phyloP scores from a whole-genome alignment of 768 basidiomycete species.

The Naganishia onofrii region DNA sequence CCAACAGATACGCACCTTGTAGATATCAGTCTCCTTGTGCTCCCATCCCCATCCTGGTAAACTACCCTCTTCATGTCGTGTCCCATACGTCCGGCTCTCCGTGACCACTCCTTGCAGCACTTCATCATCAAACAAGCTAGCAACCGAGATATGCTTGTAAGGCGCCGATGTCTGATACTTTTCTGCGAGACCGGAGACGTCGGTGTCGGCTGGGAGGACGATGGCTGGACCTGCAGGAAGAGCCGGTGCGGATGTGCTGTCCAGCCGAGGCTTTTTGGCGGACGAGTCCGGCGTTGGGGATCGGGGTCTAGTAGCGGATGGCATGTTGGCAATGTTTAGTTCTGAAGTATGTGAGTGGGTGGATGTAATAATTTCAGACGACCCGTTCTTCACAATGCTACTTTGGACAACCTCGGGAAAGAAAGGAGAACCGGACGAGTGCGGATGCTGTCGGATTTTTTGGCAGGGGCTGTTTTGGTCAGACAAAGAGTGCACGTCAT shows the following conservation, averaged over 20 bases:
- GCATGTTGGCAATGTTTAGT: not conserved
- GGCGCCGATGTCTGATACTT: constrained; percentile 65
- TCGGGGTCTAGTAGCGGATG: constrained; percentile 40
- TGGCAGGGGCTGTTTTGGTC: not conserved
- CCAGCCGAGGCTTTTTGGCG: not conserved
- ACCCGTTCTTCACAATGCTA: not conserved
- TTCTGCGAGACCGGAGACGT: constrained; percentile 60
- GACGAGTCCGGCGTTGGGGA: constrained; percentile 15
- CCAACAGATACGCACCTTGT: constrained; percentile 64
- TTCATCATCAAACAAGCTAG: constrained; percentile 77
- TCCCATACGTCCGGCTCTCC: constrained; percentile 47
- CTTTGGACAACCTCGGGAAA: not conserved
- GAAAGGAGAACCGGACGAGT: not conserved
- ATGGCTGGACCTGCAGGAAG: constrained; percentile 29
- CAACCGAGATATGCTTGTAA: constrained; percentile 77
- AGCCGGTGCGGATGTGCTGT: not conserved
- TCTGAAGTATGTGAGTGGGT: not conserved
- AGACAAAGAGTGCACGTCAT: not conserved
- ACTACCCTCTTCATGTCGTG: constrained; percentile 44
- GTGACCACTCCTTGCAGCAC: constrained; percentile 55
- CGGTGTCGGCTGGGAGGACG: constrained; percentile 48
- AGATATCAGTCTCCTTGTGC: constrained; percentile 96
- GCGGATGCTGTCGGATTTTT: constrained; percentile 6
- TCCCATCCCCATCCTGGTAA: constrained; percentile 53
- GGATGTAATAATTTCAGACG: too few species aligned